These are phyloP conservation scores for Elaeis oleifera DNA, from an alignment of 202 grass and related monocot species.

Conservation along the genomic window DNA sequence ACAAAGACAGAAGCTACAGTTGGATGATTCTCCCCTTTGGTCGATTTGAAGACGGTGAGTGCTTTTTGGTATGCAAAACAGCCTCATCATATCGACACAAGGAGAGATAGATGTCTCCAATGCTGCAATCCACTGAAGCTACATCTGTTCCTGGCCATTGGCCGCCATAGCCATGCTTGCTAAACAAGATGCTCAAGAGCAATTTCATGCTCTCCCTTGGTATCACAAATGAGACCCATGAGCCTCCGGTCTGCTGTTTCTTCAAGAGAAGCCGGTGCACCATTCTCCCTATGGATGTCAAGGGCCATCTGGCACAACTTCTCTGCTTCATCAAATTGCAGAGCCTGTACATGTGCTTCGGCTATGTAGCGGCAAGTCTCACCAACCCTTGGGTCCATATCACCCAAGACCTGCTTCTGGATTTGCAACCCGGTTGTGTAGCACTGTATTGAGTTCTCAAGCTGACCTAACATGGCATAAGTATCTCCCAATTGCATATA, in stretches of 20 bases:
- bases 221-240: slow-evolving; percentile 94
- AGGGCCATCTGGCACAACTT: slow-evolving; percentile 74
- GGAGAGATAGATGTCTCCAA: slow-evolving; percentile 97
- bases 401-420: slow-evolving; percentile 78
- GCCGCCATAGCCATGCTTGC: slow-evolving; percentile 87
- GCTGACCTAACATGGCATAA: slow-evolving; percentile 82
- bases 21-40: slow-evolving; percentile 91
- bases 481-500: slow-evolving; percentile 96
- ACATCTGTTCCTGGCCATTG: slow-evolving; percentile 91
- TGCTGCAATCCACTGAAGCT: slow-evolving; percentile 89
- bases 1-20: slow-evolving; percentile 92
- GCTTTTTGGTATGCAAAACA: slow-evolving; percentile 93
- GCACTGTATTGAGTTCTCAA: slow-evolving; percentile 71
- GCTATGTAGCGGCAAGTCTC: slow-evolving; percentile 93
- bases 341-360: slow-evolving; percentile 85
- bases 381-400: slow-evolving; percentile 82
- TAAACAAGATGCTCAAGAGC: slow-evolving; percentile 87
- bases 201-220: slow-evolving; percentile 81
- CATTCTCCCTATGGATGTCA: slow-evolving; percentile 73
- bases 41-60: slow-evolving; percentile 83
- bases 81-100: slow-evolving; percentile 86
- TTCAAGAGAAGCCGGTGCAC: slow-evolving; percentile 59
- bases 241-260: slow-evolving; percentile 92
- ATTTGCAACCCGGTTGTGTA: slow-evolving; percentile 72
- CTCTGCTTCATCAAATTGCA: slow-evolving; percentile 84